Evolutionary conservation across 306 rosid genomes (phyloP).

Genomic region (Cicer bijugum): DNA sequence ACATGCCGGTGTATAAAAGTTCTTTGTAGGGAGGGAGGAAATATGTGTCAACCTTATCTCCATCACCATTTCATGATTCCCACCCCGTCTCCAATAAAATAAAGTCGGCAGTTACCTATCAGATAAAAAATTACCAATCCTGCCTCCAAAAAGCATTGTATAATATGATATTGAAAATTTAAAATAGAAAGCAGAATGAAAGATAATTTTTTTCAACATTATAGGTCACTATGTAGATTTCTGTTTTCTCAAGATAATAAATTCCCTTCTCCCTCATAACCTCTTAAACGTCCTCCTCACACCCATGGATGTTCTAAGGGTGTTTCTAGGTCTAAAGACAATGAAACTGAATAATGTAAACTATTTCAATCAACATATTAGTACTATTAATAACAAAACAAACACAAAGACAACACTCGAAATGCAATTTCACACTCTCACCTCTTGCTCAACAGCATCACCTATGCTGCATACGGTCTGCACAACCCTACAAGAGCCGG

Average conservation of each 20-base stretch:
- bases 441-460: conserved; percentile 96
- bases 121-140: conserved; percentile 10
- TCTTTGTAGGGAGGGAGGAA: background rate
- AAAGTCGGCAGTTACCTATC: background rate
- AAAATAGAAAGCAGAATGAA: background rate
- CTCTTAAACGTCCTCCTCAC: conserved; percentile 24
- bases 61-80: background rate
- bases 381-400: background rate
- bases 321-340: conserved; percentile 26
- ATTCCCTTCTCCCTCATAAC: background rate
- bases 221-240: conserved; percentile 4
- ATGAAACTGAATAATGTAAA: background rate
- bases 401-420: conserved; percentile 33
- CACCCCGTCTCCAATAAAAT: conserved; percentile 10
- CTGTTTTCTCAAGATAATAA: background rate
- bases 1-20: background rate
- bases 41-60: background rate
- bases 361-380: conserved; percentile 18
- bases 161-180: background rate
- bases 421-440: conserved; percentile 57
- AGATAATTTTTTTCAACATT: conserved; percentile 1
- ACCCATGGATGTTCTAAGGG: conserved; percentile 26
- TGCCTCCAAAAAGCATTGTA: conserved; percentile 7
- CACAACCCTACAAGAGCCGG: conserved; percentile 66
- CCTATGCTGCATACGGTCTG: conserved; percentile 70